Evolutionary conservation across 805 yeast species (phyloP), one percentile per base, ranked within the genome.

Genomic region (Yarrowia hollandica): DNA sequence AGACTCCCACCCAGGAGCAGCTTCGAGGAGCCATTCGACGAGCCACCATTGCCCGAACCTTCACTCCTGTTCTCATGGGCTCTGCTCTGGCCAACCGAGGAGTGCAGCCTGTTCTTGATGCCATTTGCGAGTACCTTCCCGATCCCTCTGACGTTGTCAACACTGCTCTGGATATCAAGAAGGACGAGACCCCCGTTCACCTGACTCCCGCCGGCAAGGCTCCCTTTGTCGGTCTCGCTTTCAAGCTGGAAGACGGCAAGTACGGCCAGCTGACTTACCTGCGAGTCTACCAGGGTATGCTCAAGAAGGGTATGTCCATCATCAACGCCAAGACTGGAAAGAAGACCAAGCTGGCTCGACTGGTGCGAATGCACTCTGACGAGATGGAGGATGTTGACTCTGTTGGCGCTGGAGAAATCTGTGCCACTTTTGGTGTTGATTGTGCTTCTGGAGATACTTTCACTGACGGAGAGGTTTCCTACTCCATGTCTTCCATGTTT

Each of bases 11-110:
- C 28, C 79, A 80, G 25, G 86, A 85, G 61, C 96, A 94, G 75
- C 86, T 94, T 64, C 84, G 86, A 70, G 83, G 72, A 56, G 98
- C 97, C 39, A 94, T 94, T 66, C 86, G 99, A 74, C 84, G 97
- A 68, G 82, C 97, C 54, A 94, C 99, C 16, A 92, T 92, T 74
- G 96, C 91, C 28, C 84, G 97, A 76, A 88, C 82, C 71, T 94
- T 94, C 78, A 90, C 98, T 12, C 99, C 99, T n/a, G 98, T 94
- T n/a, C 78, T 92, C 64, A 94, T 94, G 97, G 99, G 99, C 19
- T 90, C 97, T 52, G 99, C 99, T 16, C 79, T 94, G 64, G 99
- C 98, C 61, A 94, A 94, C 77, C 88, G 85, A 65, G 97, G 97
- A 74, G 81, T 94, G 64, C 99, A 94, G 77, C 91, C 91, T 19